These are phyloP conservation scores for Trichoderma lentiforme DNA, from an alignment of 2,329 filamentous ascomycete genomes.

Conservation along the genomic window DNA sequence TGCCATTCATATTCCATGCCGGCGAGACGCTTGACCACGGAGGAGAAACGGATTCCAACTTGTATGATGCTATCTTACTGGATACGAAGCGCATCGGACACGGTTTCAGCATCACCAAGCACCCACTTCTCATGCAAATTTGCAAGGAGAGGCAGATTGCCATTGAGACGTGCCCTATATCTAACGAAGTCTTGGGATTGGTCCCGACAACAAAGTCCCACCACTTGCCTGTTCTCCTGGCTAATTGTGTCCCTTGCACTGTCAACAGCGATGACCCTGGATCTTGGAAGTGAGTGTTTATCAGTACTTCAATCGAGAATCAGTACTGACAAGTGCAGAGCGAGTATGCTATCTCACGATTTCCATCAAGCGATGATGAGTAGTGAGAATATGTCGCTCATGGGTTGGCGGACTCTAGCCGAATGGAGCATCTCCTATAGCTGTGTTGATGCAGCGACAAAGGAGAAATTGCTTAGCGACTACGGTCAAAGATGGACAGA, in stretches of 20 bases:
- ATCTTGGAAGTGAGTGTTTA: neutral
- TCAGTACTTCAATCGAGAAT: too few species aligned
- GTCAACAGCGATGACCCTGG: conserved; percentile 87
- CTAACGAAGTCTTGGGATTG: conserved; percentile 80
- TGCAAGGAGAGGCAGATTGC: conserved; percentile 85
- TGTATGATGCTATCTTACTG: conserved; percentile 84
- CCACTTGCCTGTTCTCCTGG: conserved; percentile 76
- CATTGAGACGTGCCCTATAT: conserved; percentile 85
- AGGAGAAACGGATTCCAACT: conserved; percentile 71
- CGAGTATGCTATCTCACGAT: conserved; percentile 8
- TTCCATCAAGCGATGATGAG: conserved; percentile 11
- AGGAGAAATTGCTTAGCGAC: neutral
- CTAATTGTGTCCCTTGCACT: conserved; percentile 77
- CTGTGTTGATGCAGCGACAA: neutral
- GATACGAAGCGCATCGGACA: conserved; percentile 88
- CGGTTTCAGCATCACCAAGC: conserved; percentile 83
- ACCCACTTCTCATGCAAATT: conserved; percentile 83
- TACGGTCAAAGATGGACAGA: neutral
- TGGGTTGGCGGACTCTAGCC: conserved; percentile 1
- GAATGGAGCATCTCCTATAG: conserved; percentile 6
- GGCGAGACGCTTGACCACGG: conserved; percentile 80
- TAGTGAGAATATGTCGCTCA: conserved; percentile 5
- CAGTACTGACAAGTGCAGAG: neutral
- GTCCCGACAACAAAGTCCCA: conserved; percentile 74
- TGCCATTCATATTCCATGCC: conserved; percentile 95